These are phyloP conservation scores for Quercus suber DNA, from an alignment of 306 rosid species.

Conservation along the genomic window DNA sequence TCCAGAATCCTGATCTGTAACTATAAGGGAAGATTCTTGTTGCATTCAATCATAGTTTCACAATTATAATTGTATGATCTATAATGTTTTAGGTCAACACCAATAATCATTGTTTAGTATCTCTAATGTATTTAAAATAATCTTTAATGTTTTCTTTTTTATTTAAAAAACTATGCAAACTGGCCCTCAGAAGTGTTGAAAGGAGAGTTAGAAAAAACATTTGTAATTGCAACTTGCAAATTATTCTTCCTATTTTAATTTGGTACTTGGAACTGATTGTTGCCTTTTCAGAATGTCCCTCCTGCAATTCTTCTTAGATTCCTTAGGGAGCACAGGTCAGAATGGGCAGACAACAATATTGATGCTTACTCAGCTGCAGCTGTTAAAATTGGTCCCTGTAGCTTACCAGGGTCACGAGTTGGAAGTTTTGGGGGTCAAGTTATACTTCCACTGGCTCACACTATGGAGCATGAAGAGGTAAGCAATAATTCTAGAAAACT, in stretches of 20 bases:
- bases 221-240: neutral
- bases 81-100: neutral
- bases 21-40: neutral
- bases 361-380: constrained; percentile 99
- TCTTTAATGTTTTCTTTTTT: neutral
- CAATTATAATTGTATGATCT: neutral
- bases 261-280: constrained; percentile 5
- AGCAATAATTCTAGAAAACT: neutral
- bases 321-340: constrained; percentile 93
- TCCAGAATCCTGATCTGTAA: neutral
- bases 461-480: constrained; percentile 97
- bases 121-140: neutral
- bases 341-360: constrained; percentile 95
- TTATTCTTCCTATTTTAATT: constrained; percentile 12
- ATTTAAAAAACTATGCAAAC: neutral
- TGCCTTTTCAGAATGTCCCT: constrained; percentile 73
- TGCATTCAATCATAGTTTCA: neutral
- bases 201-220: neutral
- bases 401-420: constrained; percentile 80
- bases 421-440: constrained; percentile 96
- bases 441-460: constrained; percentile 91
- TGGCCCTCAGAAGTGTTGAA: neutral
- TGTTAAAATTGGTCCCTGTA: constrained; percentile 90
- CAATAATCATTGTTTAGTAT: neutral
- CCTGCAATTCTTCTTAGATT: constrained; percentile 93